Conservation (phyloP, 257 asterid species). For the Ilex aquifolium region DNA sequence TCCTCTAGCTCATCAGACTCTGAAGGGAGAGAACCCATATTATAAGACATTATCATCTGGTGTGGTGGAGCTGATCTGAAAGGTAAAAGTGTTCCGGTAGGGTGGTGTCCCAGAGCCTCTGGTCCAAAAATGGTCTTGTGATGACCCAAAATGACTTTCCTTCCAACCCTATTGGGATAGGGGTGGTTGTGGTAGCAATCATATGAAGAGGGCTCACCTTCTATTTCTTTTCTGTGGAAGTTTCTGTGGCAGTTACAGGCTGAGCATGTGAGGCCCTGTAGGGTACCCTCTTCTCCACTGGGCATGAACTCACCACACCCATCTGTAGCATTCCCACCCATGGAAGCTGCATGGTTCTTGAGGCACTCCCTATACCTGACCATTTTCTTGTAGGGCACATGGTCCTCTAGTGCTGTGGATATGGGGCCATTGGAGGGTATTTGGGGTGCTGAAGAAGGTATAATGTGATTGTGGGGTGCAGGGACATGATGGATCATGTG, state of each 20-base stretch:
- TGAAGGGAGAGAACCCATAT: not conserved
- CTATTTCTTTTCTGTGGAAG: conserved; percentile 1
- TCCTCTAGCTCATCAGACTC: not conserved
- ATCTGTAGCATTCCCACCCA: conserved; percentile 5
- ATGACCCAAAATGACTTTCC: not conserved
- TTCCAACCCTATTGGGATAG: not conserved
- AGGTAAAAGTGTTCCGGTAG: not conserved
- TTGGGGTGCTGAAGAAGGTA: conserved; percentile 31
- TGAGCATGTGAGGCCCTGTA: not conserved
- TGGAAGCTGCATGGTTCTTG: conserved; percentile 70
- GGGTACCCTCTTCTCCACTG: conserved; percentile 5
- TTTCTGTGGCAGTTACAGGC: conserved; percentile 1
- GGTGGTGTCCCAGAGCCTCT: not conserved
- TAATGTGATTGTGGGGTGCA: conserved; percentile 24
- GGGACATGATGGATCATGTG: conserved; percentile 51
- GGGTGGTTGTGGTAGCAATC: not conserved
- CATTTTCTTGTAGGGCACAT: conserved; percentile 45
- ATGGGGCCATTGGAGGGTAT: conserved; percentile 32
- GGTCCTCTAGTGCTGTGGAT: conserved; percentile 19
- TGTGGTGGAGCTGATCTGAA: not conserved
- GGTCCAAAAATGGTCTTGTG: not conserved
- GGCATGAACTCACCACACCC: conserved; percentile 14
- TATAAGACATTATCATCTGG: not conserved
- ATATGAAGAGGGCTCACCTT: not conserved
- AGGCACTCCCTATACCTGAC: conserved; percentile 68